Percentiles rank a stretch among this genome's conserved stretches.
These are phyloP conservation scores for Talaromyces sp. DNA, from an alignment of 2,329 filamentous ascomycete species.

Conservation along the genomic window DNA sequence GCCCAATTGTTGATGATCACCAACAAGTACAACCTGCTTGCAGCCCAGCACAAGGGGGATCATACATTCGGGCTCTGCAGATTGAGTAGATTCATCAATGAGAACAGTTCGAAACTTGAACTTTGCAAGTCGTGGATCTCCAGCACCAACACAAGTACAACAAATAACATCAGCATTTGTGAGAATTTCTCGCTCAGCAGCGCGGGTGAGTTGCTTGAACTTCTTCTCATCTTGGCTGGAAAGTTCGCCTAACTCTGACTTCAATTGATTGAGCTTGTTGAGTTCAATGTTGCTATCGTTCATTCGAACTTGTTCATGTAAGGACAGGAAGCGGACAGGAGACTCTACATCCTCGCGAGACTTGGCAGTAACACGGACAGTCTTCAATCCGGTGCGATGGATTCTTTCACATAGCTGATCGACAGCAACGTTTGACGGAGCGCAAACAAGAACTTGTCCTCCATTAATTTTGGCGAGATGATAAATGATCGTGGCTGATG, in stretches of 20 bases:
- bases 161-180: conserved; percentile 96
- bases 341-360: conserved; percentile 98
- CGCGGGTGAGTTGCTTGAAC: conserved; percentile 90
- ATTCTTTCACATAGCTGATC: conserved; percentile 98
- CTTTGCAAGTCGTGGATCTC: conserved; percentile 90
- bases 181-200: conserved; percentile 91
- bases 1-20: conserved; percentile 95
- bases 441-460: conserved; percentile 92
- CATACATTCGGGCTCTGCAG: conserved; percentile 97
- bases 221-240: conserved; percentile 98
- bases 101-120: conserved; percentile 98
- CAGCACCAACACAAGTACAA: conserved; percentile 96
- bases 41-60: conserved; percentile 95
- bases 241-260: conserved; percentile 84
- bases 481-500: conserved; percentile 97
- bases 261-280: conserved; percentile 86
- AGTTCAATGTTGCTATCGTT: conserved; percentile 95
- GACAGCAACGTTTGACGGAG: conserved; percentile 96
- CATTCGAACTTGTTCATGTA: conserved; percentile 96
- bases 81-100: conserved; percentile 97
- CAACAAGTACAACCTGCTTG: conserved; percentile 98
- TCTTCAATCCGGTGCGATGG: conserved; percentile 89
- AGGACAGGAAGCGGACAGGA: conserved; percentile 89
- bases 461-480: conserved; percentile 93
- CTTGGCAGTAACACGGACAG: conserved; percentile 96